Conservation (phyloP, 768 basidiomycete genomes). For the Termitomyces sp. region DNA sequence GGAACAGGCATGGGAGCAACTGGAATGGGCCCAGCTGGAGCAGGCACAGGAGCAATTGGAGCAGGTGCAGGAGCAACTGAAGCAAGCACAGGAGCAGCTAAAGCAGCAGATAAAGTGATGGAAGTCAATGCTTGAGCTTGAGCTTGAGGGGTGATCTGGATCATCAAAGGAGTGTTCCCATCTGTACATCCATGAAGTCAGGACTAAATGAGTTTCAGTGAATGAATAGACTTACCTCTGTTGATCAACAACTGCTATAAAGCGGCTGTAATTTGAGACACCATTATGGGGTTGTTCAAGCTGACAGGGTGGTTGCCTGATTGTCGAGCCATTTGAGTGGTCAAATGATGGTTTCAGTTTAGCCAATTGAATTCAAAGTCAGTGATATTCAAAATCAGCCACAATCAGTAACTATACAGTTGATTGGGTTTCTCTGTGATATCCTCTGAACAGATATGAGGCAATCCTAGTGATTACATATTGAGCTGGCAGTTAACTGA, state of each 20-base stretch:
- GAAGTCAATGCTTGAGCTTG: too few species aligned
- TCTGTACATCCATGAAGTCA: background rate
- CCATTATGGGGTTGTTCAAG: background rate
- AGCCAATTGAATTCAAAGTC: background rate
- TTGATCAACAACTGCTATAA: background rate
- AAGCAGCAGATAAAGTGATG: too few species aligned
- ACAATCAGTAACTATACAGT: background rate
- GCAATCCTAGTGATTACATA: too few species aligned
- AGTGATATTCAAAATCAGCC: background rate
- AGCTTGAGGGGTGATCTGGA: background rate
- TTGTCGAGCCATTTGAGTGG: too few species aligned
- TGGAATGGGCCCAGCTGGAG: too few species aligned
- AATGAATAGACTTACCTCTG: background rate
- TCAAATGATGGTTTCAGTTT: too few species aligned
- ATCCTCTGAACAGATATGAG: background rate
- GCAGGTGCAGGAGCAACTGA: too few species aligned
- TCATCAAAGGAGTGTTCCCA: background rate
- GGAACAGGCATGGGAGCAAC: too few species aligned
- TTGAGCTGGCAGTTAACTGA: too few species aligned
- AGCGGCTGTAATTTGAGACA: background rate
- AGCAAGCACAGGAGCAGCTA: too few species aligned
- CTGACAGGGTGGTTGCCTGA: too few species aligned
- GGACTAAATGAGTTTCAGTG: background rate
- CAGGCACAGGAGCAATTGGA: too few species aligned
- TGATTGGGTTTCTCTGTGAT: background rate